Evolutionary conservation across 805 yeast species (phyloP), one percentile per base, ranked within the genome.

Genomic region (Metschnikowia drakensbergensis): DNA sequence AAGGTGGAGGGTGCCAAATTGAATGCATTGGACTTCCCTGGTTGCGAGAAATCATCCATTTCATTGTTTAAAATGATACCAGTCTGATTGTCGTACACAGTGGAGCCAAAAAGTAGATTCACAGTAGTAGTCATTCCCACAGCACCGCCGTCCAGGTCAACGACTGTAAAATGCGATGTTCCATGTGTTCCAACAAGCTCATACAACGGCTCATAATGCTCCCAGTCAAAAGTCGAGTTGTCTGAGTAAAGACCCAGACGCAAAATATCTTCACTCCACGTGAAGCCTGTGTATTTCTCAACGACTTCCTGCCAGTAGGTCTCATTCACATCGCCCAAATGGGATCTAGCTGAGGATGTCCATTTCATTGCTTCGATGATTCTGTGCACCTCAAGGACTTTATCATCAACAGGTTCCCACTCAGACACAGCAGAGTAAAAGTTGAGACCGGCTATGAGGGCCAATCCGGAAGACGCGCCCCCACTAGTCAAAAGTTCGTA

Each of bases 21-120:
- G 66, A 90, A 92, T 11, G 89, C 84, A 65, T 92, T 92, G 13
- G 78, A 72, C 6, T 75, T 69, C 11, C 78, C 72, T 1, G 94
- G 90, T 30, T 80, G 72, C 6, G 96, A 85, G 60, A 92, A 92
- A 63, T 92, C 98, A 65, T 92, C 97, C 97, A 92, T 91, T 65
- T 92, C 89, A 57, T 88, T 82, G 68, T 92, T 92, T 59, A 92
- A 68, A 7, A 92, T 76, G 6, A 92, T 71, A 2, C 97, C 98
- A 0, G 98, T 91, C 1, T 51, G 63, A 1, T 84, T 83, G 63
- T 92, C 97, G 62, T 84, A 86, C 5, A 92, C 84, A 57, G 82
- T 62, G 9, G 94, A 83, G 0, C 99, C 99, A 67, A 90, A 92
- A 35, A 80, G 63, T 46, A 90, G 68, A 62, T 92, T 92, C 7